phyloP scores from a whole-genome alignment of 768 basidiomycete species.

The Amanita thiersii region DNA sequence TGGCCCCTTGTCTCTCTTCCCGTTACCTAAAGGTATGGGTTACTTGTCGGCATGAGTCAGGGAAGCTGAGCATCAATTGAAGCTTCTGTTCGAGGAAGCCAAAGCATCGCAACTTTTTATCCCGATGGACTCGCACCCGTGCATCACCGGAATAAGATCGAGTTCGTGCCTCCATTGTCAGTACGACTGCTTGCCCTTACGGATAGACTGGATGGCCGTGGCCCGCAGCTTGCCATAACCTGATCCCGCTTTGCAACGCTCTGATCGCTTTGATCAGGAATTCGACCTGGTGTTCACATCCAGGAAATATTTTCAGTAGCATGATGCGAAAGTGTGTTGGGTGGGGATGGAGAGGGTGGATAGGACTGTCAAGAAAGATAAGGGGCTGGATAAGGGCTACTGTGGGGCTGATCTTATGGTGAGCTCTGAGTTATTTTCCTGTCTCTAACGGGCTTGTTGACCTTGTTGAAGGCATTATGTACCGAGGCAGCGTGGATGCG shows the following conservation, averaged over 20 bases:
- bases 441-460: no score
- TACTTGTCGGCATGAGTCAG: slow-evolving; percentile 99
- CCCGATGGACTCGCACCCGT: slow-evolving; percentile 96
- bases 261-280: slow-evolving; percentile 94
- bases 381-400: slow-evolving; percentile 89
- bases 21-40: slow-evolving; percentile 99
- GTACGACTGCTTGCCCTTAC: slow-evolving; percentile 91
- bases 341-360: slow-evolving; percentile 45
- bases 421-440: no score
- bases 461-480: slow-evolving; percentile 64
- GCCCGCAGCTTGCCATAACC: slow-evolving; percentile 97
- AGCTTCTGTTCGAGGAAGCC: slow-evolving; percentile 94
- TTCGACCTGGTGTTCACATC: slow-evolving; percentile 89
- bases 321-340: slow-evolving; percentile 89
- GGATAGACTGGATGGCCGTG: slow-evolving; percentile 99
- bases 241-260: slow-evolving; percentile 88
- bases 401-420: slow-evolving; percentile 95
- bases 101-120: slow-evolving; percentile 88
- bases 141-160: slow-evolving; percentile 96
- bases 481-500: slow-evolving; percentile 93
- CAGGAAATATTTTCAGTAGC: slow-evolving; percentile 80
- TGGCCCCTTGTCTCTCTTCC: slow-evolving; percentile 48
- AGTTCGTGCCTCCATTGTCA: slow-evolving; percentile 96
- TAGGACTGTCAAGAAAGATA: slow-evolving; percentile 45
- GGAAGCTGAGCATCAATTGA: slow-evolving; percentile 93